Evolutionary conservation across 75 land plant genomes (phyloP), one percentile per base, ranked within the genome.

Genomic region (Pseudotsuga menziesii): DNA sequence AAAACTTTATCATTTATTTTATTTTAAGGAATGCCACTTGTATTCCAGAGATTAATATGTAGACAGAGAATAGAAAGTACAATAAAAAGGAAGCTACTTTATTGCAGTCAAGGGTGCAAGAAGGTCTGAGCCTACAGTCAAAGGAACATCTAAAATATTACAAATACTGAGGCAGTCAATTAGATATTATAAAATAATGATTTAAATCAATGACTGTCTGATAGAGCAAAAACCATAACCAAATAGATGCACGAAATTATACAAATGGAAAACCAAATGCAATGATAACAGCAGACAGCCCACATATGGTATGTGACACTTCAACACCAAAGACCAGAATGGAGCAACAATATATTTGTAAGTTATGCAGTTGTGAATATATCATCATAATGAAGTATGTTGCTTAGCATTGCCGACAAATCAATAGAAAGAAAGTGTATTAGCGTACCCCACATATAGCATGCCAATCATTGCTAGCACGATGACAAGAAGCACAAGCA

Each of bases 391-490:
- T 36, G 22, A 69, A 2, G 22, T 44, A 69, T 69, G 23, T 8
- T 39, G 22, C 54, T 69, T 35, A 64, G 39, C 17, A 15, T 35
- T 64, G 39, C 27, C 32, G 35, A 16, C 20, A 64, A 64, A 64
- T 8, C 39, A 64, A 35, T 32, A 64, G 39, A 72, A 72, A 72
- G 19, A 29, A 52, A 76, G 56, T 16, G 44, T 61, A 44, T 3
- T 57, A 5, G 36, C 75, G 29, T 82, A 82, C 83, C 83, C 83
- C 36, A 82, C 83, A 80, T 82, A 82, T 16, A 82, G 83, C 83
- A 82, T 82, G 55, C 83, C 83, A 58, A 82, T 41, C 16, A 82
- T 82, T 55, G 83, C 83, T 39, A 82, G 83, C 36, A 82, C 69
- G 55, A 82, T 82, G 69, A 82, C 83, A 36, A 82, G 73, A 78